phyloP scores from a whole-genome alignment of 1,284 basidiomycete genomes.

The Ganoderma meredithae region DNA sequence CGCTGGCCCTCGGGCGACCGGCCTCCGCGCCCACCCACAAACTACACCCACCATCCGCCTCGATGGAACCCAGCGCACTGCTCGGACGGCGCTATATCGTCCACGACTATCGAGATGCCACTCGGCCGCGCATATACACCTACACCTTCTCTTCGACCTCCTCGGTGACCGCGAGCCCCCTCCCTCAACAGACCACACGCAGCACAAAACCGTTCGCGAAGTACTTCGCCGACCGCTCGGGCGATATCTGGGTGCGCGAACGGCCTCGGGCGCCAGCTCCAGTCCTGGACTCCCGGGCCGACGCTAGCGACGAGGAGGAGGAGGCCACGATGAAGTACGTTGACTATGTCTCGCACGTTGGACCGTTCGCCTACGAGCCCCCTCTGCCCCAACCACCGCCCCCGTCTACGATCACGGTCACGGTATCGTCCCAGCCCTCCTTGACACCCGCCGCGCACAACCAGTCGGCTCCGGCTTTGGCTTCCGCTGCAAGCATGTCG shows the following conservation, averaged over 20 bases:
- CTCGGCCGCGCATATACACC: not conserved
- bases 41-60: not conserved
- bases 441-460: not conserved
- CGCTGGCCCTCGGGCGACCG: slow-evolving; percentile 20
- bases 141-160: not conserved
- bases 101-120: slow-evolving; percentile 23
- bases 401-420: slow-evolving; percentile 7
- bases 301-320: not conserved
- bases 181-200: slow-evolving; percentile 13
- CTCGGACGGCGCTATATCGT: slow-evolving; percentile 33
- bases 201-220: slow-evolving; percentile 23
- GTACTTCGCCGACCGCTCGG: slow-evolving; percentile 29
- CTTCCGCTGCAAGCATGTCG: not conserved
- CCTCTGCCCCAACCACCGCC: slow-evolving; percentile 5
- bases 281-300: not conserved
- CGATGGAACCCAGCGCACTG: slow-evolving; percentile 25
- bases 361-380: slow-evolving; percentile 15
- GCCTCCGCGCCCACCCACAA: slow-evolving; percentile 3
- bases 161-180: not conserved
- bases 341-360: slow-evolving; percentile 30
- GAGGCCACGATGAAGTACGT: not conserved
- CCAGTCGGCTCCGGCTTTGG: not conserved
- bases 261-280: not conserved
- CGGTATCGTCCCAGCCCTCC: not conserved
- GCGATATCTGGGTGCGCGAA: slow-evolving; percentile 20